Evolutionary conservation across 805 yeast species (phyloP).

Genomic region (Wickerhamiella domercqiae): DNA sequence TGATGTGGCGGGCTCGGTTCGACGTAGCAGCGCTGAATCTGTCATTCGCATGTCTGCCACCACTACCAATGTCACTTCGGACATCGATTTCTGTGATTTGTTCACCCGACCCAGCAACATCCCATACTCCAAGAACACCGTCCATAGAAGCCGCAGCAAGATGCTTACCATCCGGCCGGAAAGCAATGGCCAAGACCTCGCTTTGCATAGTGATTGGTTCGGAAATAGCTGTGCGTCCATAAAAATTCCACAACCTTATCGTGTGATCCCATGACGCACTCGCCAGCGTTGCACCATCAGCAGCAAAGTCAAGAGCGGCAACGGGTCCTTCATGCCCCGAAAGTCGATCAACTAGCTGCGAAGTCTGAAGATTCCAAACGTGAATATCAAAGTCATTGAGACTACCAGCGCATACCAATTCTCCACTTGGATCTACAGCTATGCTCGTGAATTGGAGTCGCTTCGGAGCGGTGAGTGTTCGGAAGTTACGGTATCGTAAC

Average conservation of each 20-base stretch:
- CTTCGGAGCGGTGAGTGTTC: constrained; percentile 84
- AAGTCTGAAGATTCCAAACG: constrained; percentile 95
- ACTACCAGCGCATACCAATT: constrained; percentile 89
- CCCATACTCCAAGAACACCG: constrained; percentile 76
- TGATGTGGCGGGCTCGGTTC: constrained; percentile 69
- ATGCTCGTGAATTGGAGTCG: constrained; percentile 74
- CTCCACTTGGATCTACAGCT: constrained; percentile 96
- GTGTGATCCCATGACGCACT: constrained; percentile 96
- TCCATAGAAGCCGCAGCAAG: constrained; percentile 78
- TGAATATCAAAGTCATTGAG: constrained; percentile 78
- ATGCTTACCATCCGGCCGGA: constrained; percentile 88
- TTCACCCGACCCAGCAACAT: constrained; percentile 53
- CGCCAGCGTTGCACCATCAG: constrained; percentile 58
- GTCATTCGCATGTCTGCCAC: constrained; percentile 69
- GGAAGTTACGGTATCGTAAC: constrained; percentile 79
- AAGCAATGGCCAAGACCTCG: constrained; percentile 67
- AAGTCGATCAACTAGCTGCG: constrained; percentile 73
- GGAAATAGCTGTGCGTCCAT: constrained; percentile 69
- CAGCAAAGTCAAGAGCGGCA: constrained; percentile 77
- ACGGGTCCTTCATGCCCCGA: constrained; percentile 95
- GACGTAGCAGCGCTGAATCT: constrained; percentile 69
- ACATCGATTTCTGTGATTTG: constrained; percentile 79
- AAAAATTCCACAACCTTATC: constrained; percentile 81
- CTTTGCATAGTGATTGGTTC: constrained; percentile 80
- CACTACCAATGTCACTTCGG: constrained; percentile 60